Base-by-base conservation (phyloP, 306 rosid species). In the Rosa lucieae region DNA sequence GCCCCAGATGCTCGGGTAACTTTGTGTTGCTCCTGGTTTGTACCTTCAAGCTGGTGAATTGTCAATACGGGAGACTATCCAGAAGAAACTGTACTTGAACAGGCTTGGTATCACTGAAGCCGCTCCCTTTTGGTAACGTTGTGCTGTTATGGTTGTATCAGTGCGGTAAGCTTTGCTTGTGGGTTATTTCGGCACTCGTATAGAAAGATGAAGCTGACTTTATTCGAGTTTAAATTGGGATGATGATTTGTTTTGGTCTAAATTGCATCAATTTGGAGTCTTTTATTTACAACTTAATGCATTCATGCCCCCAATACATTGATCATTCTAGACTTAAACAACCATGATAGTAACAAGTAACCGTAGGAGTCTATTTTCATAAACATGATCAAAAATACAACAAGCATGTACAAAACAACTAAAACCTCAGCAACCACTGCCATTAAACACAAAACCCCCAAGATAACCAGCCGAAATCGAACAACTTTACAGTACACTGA, bases 391-490 rank as follows among this genome's bases (percentile, higher is more conserved):
- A 39, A 67, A 40, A 37, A 37, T 67, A 39, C 71, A 67, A 67
- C 71, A 67, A 65, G 11, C 26, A 67, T 39, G 71, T 67, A 67
- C 71, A 67, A 1, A 66, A 67, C 26, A 67, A 39, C 71, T 15
- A 67, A 67, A 37, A 9, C 46, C 71, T 67, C 71, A 39, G 48
- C 71, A 39, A 67, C 48, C 71, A 67, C 42, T 21, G 37, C 15
- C 66, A 21, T 2, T 3, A 52, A 52, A 59, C 35, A 2, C 15
- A 35, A 9, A 65, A 65, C 5, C n/a, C 20, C 4, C 5, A n/a
- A 59, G 14, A 58, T 21, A 58, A 23, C 13, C 8, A 63, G 18
- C 68, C 3, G 17, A 26, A 63, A 29, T 15, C 3, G n/a, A 37
- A 2, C 23, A 12, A 29, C 37, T 18, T 55, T 55, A 58, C 32